Base-by-base conservation (phyloP, 495 filamentous ascomycete species). In the Copromyces sp. region DNA sequence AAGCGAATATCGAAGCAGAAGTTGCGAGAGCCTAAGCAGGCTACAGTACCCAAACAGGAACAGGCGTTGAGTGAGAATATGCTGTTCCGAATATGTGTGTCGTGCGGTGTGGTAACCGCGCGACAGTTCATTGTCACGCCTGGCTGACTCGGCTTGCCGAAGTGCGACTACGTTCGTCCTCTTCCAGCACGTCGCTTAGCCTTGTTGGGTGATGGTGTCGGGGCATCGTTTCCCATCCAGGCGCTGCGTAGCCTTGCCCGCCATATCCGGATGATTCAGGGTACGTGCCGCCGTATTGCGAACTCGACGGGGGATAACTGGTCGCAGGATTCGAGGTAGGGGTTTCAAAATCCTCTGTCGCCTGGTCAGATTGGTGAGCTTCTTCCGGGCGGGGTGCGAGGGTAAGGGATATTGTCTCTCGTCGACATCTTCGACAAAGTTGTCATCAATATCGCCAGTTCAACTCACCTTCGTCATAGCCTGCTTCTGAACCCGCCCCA, bases 141-240 rank as follows among this genome's bases (percentile, higher is more conserved):
- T 84, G 83, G 74, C 84, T 85, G 53, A 84, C 78, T 74, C 82
- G 81, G 78, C 85, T 87, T 6, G 84, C 81, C 68, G 85, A 87
- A 3, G 87, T 87, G 7, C 87, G 83, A 73, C 91, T 91, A 44
- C 88, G 83, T 80, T 94, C 92, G 71, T 97, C 91, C 76, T 89
- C 89, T 74, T 99, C 95, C 11, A 95, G 86, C 12, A 99, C 94
- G 84, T 99, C 95, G 78, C 95, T 98, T 72, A 99, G 83, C 70
- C 95, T 85, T 3, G 95, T 98, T 0, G 95, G 95, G 82, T 98
- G 95, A 77, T 97, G 94, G 82, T 98, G 95, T 68, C 94, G 86
- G n/a, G 92, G 89, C 70, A 94, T 87, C 11, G 82, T 82, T 70
- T 95, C 93, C 94, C 94, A 98, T 9, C 89, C 91, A 1, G 86